These are phyloP conservation scores for Entoloma clypeatum DNA, from an alignment of 1,284 basidiomycete genomes.

Conservation along the genomic window DNA sequence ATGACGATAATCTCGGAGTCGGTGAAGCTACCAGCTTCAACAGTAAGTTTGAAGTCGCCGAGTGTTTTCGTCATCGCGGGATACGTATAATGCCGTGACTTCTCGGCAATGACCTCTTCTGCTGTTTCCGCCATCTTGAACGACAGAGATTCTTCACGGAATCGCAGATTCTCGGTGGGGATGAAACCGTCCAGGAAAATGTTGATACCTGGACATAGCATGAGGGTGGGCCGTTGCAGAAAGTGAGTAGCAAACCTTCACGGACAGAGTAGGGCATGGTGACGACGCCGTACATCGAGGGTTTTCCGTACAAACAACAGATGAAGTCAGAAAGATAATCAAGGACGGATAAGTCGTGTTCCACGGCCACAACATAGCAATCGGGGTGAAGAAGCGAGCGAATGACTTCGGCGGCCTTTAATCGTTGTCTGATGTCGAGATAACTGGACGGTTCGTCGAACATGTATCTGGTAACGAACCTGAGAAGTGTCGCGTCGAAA, in stretches of 20 bases:
- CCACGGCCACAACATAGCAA: conserved; percentile 93
- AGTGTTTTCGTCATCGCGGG: conserved; percentile 95
- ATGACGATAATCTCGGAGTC: conserved; percentile 98
- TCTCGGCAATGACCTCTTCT: conserved; percentile 81
- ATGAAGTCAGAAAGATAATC: conserved; percentile 98
- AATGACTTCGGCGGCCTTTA: conserved; percentile 95
- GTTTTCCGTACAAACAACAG: conserved; percentile 95
- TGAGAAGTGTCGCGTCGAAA: neutral
- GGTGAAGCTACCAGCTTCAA: conserved; percentile 84
- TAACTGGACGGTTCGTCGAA: conserved; percentile 98
- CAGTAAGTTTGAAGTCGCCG: conserved; percentile 89
- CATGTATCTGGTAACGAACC: conserved; percentile 67
- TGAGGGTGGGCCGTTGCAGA: conserved; percentile 6
- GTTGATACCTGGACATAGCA: conserved; percentile 73
- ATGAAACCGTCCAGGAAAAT: conserved; percentile 98
- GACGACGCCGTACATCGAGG: conserved; percentile 95
- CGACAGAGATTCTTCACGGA: conserved; percentile 89
- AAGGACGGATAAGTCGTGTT: conserved; percentile 95
- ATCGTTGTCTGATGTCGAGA: conserved; percentile 90
- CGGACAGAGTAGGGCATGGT: conserved; percentile 96
- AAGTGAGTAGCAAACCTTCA: conserved; percentile 61
- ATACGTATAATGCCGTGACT: conserved; percentile 85
- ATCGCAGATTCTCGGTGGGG: conserved; percentile 96
- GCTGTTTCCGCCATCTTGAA: conserved; percentile 97
- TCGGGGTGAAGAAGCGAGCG: conserved; percentile 76